Percentiles rank a stretch among this genome's conserved stretches.
phyloP scores from a whole-genome alignment of 2,329 filamentous ascomycete genomes.

The Myriosclerotinia scirpicola region DNA sequence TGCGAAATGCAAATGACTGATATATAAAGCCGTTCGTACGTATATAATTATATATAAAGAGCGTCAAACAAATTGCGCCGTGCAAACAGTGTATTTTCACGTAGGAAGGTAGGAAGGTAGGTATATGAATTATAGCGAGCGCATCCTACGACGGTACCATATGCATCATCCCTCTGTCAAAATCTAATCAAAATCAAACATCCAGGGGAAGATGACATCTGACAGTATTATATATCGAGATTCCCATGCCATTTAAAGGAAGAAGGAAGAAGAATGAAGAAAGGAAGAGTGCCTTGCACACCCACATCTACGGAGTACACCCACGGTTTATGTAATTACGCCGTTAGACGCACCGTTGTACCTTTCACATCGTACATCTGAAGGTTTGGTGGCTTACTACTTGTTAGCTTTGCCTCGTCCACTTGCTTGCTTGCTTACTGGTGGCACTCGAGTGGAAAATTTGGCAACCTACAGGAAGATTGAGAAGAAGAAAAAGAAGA shows the following conservation, averaged over 20 bases:
- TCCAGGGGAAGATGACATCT: too few relatives aligned
- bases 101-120: neutral
- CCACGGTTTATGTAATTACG: neutral
- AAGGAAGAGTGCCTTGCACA: conserved; percentile 1
- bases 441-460: neutral
- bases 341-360: conserved; percentile 2
- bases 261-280: neutral
- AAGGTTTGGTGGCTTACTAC: neutral
- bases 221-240: neutral
- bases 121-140: neutral
- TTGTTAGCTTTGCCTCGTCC: neutral
- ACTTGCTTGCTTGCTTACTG: conserved; percentile 3
- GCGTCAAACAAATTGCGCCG: neutral
- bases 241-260: neutral
- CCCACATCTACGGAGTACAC: too few relatives aligned
- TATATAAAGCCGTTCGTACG: neutral
- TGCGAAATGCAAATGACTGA: neutral
- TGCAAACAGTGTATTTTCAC: neutral
- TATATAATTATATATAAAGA: neutral
- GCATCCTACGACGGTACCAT: neutral
- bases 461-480: too few relatives aligned
- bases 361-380: neutral
- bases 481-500: too few relatives aligned
- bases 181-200: neutral
- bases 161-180: neutral